Conservation (phyloP, 306 rosid genomes). For the Sicyos baderoa region DNA sequence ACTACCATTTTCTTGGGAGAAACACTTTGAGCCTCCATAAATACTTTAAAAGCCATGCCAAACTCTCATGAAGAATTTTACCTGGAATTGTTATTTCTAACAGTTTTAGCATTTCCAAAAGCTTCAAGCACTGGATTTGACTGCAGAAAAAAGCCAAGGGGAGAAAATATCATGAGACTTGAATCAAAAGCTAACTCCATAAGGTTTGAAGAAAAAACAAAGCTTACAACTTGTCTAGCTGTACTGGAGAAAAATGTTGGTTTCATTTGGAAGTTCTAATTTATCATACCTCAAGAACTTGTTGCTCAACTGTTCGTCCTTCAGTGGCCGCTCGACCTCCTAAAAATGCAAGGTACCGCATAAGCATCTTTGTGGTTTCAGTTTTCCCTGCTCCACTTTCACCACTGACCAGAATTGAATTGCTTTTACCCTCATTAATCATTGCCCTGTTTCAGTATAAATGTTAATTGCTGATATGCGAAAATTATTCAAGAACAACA, state of each 20-base stretch:
- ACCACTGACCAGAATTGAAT: constrained; percentile 96
- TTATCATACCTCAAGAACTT: constrained; percentile 88
- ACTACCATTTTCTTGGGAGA: constrained; percentile 39
- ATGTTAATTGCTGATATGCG: constrained; percentile 15
- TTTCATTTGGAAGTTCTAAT: not conserved
- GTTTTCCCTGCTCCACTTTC: constrained; percentile 99
- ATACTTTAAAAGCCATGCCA: no score
- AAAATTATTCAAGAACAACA: not conserved
- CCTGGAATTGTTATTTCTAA: constrained; percentile 98
- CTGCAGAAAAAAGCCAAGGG: constrained; percentile 40
- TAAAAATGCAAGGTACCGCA: constrained; percentile 89
- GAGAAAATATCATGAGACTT: constrained; percentile 17
- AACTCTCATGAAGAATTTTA: constrained; percentile 14
- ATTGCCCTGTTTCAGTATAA: constrained; percentile 63
- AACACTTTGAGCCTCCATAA: constrained; percentile 4
- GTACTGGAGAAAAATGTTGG: not conserved
- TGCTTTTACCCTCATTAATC: constrained; percentile 80
- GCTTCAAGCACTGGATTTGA: constrained; percentile 99
- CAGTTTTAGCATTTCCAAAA: constrained; percentile 99
- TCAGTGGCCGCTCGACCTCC: constrained; percentile 94
- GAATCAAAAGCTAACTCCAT: not conserved
- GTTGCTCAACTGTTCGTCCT: constrained; percentile 96
- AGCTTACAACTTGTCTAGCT: not conserved
- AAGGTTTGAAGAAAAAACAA: not conserved
- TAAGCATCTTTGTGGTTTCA: constrained; percentile 97